Base-by-base conservation (phyloP, 2,329 filamentous ascomycete species). In the Ophiostoma quercus region DNA sequence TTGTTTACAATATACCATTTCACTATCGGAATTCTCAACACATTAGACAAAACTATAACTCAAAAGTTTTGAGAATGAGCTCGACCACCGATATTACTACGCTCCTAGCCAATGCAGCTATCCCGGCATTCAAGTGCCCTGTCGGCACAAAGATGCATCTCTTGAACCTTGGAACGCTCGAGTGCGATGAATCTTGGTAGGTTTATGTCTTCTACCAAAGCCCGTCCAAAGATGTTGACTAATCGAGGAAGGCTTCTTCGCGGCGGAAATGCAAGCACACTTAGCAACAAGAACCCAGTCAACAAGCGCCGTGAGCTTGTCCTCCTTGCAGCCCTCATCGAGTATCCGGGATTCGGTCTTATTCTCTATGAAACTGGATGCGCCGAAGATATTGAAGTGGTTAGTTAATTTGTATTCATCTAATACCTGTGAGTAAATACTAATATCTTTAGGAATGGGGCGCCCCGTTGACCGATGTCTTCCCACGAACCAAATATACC, bases 341-440 rank as follows among this genome's bases (percentile, higher is more conserved):
- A 69, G 25, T 69, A 71, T 16, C 69, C 69, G 0, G 67, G 63
- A 9, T 51, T 67, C 5, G 67, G 69, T 6, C 51, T 71, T 2
- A 71, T 71, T 41, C 63, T 71, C 4, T 71, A 68, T 37, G 69
- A 71, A 63, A 71, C 69, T 4, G 69, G 69, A 11, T 71, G 69
- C n/a, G 69, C 69, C 14, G 69, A 71, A 39, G 67, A 71, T n/a
- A 63, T 71, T 4, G 69, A 71, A 3, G 69, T 68, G 37, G 32
- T 63, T n/a, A 16, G 43, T n/a, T 19, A 8, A 32, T 1, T 9
- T 14, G 4, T 9, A 9, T 34, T 3, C 9, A 9, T 25, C 16
- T 5, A 4, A 16, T 19, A 7, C 1, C 2, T 16, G n/a, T 41
- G 34, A 3, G 22, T 16, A 41, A 14, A 41, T 57, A 1, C 2